Conservation (phyloP, 768 basidiomycete genomes). For the Suillus spraguei region DNA sequence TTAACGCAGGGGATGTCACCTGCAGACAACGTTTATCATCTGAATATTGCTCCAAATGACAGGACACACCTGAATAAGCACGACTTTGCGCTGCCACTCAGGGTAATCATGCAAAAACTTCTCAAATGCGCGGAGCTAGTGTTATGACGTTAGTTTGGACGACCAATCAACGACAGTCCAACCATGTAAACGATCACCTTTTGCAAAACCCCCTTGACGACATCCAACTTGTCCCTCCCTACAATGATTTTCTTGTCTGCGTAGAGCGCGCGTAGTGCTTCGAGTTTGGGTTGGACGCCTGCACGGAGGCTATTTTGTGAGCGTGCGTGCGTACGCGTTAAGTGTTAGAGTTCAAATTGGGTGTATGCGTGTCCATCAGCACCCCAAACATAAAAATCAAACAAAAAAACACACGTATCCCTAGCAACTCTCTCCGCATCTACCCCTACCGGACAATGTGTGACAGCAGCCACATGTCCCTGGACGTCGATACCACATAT, state of each 20-base stretch:
- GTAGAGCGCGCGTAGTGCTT: slow-evolving; percentile 81
- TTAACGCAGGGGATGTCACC: slow-evolving; percentile 91
- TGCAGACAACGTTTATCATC: slow-evolving; percentile 50
- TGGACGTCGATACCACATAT: slow-evolving; percentile 72
- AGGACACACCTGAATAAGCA: slow-evolving; percentile 50
- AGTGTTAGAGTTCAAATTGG: not conserved
- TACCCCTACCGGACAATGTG: slow-evolving; percentile 94
- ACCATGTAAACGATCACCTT: slow-evolving; percentile 55
- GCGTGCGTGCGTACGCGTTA: not conserved
- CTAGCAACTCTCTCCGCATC: slow-evolving; percentile 87
- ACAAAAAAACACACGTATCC: slow-evolving; percentile 62
- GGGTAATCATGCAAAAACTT: slow-evolving; percentile 93
- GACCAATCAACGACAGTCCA: not conserved
- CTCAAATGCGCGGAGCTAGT: slow-evolving; percentile 89
- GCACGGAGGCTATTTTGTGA: slow-evolving; percentile 54
- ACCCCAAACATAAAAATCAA: not conserved
- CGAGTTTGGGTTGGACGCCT: slow-evolving; percentile 89
- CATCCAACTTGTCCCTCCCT: slow-evolving; percentile 95
- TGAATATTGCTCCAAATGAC: not conserved
- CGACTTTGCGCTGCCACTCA: slow-evolving; percentile 91
- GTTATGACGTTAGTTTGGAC: slow-evolving; percentile 1
- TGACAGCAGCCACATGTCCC: slow-evolving; percentile 80
- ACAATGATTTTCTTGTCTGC: slow-evolving; percentile 99
- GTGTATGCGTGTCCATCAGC: not conserved
- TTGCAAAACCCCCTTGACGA: slow-evolving; percentile 97